phyloP scores from a whole-genome alignment of 2,329 filamentous ascomycete genomes.

The Calonectria leucothoes region DNA sequence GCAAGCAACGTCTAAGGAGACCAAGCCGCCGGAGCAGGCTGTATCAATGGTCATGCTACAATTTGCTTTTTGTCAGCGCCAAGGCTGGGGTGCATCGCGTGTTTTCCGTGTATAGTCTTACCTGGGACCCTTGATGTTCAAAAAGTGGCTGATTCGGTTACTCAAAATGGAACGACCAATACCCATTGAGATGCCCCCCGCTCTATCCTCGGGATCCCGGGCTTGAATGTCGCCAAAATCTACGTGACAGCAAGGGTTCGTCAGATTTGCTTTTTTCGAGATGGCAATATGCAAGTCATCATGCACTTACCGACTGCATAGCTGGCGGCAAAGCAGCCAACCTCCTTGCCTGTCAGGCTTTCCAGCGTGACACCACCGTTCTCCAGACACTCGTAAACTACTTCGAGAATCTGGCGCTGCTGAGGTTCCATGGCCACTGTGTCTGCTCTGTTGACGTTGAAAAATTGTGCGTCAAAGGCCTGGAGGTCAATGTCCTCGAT shows the following conservation, averaged over 20 bases:
- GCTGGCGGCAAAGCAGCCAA: slow-evolving; percentile 54
- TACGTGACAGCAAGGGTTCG: slow-evolving; percentile 23
- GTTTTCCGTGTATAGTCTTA: background rate
- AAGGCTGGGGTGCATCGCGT: background rate
- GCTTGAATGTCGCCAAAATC: slow-evolving; percentile 53
- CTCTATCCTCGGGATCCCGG: slow-evolving; percentile 53
- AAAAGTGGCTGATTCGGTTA: slow-evolving; percentile 60
- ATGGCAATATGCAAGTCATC: background rate
- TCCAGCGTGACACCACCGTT: slow-evolving; percentile 49
- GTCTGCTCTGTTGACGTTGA: slow-evolving; percentile 21
- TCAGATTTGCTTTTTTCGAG: slow-evolving; percentile 15
- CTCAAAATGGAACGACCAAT: slow-evolving; percentile 55
- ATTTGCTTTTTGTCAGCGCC: background rate
- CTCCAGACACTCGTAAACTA: slow-evolving; percentile 54
- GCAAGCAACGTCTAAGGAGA: slow-evolving; percentile 57
- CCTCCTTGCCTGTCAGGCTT: slow-evolving; percentile 44
- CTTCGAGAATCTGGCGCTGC: slow-evolving; percentile 54
- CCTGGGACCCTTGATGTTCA: slow-evolving; percentile 59
- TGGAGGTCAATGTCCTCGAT: slow-evolving; percentile 39
- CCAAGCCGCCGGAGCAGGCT: slow-evolving; percentile 60
- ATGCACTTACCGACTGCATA: slow-evolving; percentile 50
- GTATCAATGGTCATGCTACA: slow-evolving; percentile 60
- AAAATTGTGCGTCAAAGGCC: slow-evolving; percentile 32
- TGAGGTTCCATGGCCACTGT: slow-evolving; percentile 54
- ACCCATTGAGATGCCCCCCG: slow-evolving; percentile 47